Base-by-base conservation (phyloP, 306 rosid species). In the Ammopiptanthus mongolicus region DNA sequence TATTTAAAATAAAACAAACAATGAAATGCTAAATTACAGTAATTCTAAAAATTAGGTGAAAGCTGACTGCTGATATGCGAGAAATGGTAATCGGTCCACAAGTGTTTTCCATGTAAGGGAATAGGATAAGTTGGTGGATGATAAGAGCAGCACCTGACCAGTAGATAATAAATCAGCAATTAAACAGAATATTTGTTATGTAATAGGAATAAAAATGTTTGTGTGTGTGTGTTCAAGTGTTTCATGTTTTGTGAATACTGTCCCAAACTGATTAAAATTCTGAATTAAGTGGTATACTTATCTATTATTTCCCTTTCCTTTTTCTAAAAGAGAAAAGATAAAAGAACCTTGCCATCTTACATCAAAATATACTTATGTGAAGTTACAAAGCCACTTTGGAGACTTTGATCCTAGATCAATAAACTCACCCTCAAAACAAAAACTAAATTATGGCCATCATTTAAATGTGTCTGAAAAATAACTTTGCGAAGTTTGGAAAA, bases 41-140 rank as follows among this genome's bases (percentile, higher is more conserved):
- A 53, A 21, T 22, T 18, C 8, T 6, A 33, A 47, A 19, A 65
- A 33, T 44, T 7, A 52, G 69, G 36, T 83, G 56, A 76, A 62
- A 78, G 60, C 88, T 81, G 58, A 93, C 98, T 78, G 84, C 96
- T 14, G 83, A 25, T 15, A 86, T 51, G 25, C 89, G 87, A 39
- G 83, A 59, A 67, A 86, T 44, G 62, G 4, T 56, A 44, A 86
- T 3, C 63, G 92, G 82, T 64, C 98, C 98, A 71, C 70, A 50
- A 74, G 71, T 18, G 69, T 25, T 88, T 78, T 81, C 90, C 75
- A 90, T 63, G n/a, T 2, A 52, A 6, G 89, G 96, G 77, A 85
- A 92, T 42, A 90, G 1, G 48, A 64, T 34, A 25, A 85, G 61
- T 80, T 92, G 98, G 82, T 81, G 90, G 65, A 79, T 33, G 48